Conservation (phyloP, 169 alveolate species). For the Plasmodium coatneyi region DNA sequence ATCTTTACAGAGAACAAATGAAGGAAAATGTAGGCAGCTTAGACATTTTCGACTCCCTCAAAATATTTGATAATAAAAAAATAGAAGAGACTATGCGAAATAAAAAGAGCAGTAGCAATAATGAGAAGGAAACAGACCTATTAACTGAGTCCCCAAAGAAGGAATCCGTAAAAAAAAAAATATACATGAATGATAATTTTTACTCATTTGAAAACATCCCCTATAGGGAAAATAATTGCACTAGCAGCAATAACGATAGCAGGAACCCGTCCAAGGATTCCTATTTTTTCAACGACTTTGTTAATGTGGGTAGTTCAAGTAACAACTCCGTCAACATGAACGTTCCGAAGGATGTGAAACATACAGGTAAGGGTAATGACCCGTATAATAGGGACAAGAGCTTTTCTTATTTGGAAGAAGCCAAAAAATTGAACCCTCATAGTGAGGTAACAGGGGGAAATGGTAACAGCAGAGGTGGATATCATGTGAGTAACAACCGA, state of each 20-base stretch:
- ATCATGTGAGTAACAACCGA: neutral
- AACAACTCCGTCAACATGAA: neutral
- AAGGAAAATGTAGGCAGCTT: neutral
- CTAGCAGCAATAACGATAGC: neutral
- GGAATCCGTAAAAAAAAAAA: neutral
- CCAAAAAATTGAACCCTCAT: neutral
- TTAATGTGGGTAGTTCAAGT: neutral
- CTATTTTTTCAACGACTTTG: conserved; percentile 45
- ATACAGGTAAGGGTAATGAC: neutral
- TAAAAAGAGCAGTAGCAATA: conserved; percentile 2
- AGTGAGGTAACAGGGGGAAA: too few relatives aligned
- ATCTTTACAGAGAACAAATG: neutral
- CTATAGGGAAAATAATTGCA: conserved; percentile 1
- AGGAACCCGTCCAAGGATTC: conserved; percentile 10
- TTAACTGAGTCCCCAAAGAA: neutral
- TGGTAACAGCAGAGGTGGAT: neutral
- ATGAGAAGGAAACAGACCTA: neutral
- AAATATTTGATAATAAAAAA: conserved; percentile 37
- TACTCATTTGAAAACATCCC: neutral
- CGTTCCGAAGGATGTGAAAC: neutral
- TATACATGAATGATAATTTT: conserved; percentile 21
- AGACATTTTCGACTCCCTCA: conserved; percentile 53
- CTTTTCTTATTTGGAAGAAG: neutral
- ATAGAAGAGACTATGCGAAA: neutral
- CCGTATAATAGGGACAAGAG: neutral